Evolutionary conservation across 345 rosid genomes (phyloP).

Genomic region (Diplotaxis tenuifolia): DNA sequence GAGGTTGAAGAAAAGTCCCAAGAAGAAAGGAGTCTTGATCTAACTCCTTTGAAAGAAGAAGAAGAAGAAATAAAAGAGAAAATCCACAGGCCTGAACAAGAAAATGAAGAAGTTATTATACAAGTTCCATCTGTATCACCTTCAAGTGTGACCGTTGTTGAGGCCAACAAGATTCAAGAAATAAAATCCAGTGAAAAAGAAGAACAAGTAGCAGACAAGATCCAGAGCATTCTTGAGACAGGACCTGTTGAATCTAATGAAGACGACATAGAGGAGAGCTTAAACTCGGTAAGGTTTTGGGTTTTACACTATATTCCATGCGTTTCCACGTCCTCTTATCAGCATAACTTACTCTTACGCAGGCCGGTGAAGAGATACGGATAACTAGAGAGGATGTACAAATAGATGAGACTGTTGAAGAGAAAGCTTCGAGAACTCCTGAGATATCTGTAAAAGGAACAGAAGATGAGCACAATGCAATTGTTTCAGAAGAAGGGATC

Average conservation of each 20-base stretch:
- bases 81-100: slow-evolving; percentile 14
- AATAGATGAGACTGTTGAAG: background rate
- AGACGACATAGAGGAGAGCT: slow-evolving; percentile 3
- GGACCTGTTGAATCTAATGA: background rate
- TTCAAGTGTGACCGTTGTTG: slow-evolving; percentile 17
- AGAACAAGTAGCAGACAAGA: slow-evolving; percentile 6
- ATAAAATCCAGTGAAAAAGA: slow-evolving; percentile 12
- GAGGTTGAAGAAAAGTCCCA: background rate
- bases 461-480: slow-evolving; percentile 7
- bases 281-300: background rate
- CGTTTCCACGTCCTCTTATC: background rate
- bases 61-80: slow-evolving; percentile 6
- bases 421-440: background rate
- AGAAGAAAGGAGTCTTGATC: slow-evolving; percentile 15
- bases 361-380: slow-evolving; percentile 36
- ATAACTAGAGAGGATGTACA: background rate
- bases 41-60: slow-evolving; percentile 4
- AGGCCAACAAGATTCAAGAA: slow-evolving; percentile 7
- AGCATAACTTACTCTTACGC: background rate
- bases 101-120: slow-evolving; percentile 2
- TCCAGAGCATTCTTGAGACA: background rate
- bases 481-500: slow-evolving; percentile 2
- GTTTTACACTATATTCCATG: background rate
- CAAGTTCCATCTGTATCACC: slow-evolving; percentile 11
- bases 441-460: slow-evolving; percentile 23